phyloP scores from a whole-genome alignment of 2,329 filamentous ascomycete genomes.

The Scytalidium lignicola region DNA sequence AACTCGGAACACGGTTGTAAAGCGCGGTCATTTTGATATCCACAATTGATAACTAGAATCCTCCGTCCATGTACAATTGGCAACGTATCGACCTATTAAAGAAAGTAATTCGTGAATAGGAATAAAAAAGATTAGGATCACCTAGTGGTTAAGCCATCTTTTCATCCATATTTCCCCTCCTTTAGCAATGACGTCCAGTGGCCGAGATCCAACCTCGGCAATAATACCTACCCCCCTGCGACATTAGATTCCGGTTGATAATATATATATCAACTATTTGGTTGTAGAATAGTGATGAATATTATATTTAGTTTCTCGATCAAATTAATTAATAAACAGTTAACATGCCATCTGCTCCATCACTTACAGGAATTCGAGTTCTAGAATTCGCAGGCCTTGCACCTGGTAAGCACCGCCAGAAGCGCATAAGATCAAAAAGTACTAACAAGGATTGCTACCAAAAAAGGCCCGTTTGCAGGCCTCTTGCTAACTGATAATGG shows the following conservation, averaged over 20 bases:
- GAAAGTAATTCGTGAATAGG: not conserved
- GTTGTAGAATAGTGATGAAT: too few species aligned
- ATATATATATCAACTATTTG: not conserved
- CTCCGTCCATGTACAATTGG: too few species aligned
- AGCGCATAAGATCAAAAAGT: too few species aligned
- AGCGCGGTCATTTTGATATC: too few species aligned
- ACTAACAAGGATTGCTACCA: not conserved
- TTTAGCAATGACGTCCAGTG: not conserved
- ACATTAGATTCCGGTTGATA: not conserved
- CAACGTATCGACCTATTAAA: too few species aligned
- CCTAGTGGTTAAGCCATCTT: too few species aligned
- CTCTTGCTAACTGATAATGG: slow-evolving; percentile 87
- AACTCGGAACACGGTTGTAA: not conserved
- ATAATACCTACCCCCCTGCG: not conserved
- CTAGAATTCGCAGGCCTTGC: slow-evolving; percentile 62
- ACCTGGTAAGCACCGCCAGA: slow-evolving; percentile 36
- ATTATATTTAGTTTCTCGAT: too few species aligned
- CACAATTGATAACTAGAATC: too few species aligned
- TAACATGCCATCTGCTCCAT: slow-evolving; percentile 27
- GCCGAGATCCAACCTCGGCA: not conserved
- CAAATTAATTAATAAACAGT: not conserved
- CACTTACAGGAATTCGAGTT: slow-evolving; percentile 54
- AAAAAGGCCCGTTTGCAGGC: slow-evolving; percentile 75
- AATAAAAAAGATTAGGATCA: too few species aligned
- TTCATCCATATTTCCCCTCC: too few species aligned